Conservation (phyloP, 495 filamentous ascomycete genomes). For the Penicillium taxi region DNA sequence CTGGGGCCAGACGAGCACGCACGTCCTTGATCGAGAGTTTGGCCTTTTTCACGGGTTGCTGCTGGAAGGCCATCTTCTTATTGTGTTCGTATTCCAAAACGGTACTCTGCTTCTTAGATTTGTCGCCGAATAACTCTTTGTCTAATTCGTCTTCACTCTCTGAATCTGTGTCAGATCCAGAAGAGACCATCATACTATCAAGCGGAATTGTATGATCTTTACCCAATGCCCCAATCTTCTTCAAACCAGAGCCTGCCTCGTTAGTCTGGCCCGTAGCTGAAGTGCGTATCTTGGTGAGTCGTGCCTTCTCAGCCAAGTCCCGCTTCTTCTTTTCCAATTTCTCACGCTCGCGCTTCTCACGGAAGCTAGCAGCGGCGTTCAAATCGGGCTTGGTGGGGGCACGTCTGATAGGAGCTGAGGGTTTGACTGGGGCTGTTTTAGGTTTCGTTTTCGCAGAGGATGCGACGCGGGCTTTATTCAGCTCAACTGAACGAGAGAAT, state of each 20-base stretch:
- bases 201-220: slow-evolving; percentile 67
- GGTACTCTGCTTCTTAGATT: slow-evolving; percentile 36
- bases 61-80: slow-evolving; percentile 42
- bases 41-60: slow-evolving; percentile 70
- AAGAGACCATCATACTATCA: slow-evolving; percentile 81
- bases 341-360: slow-evolving; percentile 62
- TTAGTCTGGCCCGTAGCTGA: slow-evolving; percentile 50
- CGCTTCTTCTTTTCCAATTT: slow-evolving; percentile 65
- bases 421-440: slow-evolving; percentile 24
- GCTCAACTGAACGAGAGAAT: slow-evolving; percentile 41
- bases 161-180: slow-evolving; percentile 62
- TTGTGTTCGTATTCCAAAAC: slow-evolving; percentile 49
- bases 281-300: slow-evolving; percentile 49
- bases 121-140: slow-evolving; percentile 51
- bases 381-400: too few species aligned
- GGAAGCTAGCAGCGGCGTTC: slow-evolving; percentile 51
- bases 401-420: too few species aligned
- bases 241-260: slow-evolving; percentile 71
- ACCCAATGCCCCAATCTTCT: slow-evolving; percentile 66
- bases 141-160: slow-evolving; percentile 63
- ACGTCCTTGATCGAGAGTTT: slow-evolving; percentile 82
- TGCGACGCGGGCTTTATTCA: slow-evolving; percentile 37
- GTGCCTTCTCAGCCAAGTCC: slow-evolving; percentile 59
- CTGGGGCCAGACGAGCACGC: slow-evolving; percentile 83
- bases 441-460: slow-evolving; percentile 30